phyloP scores from a whole-genome alignment of 371 early-diverging fungal genomes.

The Nosema muscidifuracis region DNA sequence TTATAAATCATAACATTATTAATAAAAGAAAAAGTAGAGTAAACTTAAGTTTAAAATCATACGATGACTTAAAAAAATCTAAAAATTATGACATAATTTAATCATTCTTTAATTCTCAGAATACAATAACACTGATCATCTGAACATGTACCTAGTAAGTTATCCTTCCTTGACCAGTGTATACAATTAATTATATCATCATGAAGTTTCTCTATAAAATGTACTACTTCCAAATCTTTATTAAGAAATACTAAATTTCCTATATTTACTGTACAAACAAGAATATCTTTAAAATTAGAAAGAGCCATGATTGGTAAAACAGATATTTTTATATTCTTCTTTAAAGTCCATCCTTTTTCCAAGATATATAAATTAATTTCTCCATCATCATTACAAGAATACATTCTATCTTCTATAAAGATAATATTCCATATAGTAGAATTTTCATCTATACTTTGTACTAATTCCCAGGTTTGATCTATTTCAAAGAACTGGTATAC shows the following conservation, averaged over 20 bases:
- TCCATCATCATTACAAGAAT: conserved; percentile 43
- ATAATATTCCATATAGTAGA: conserved; percentile 50
- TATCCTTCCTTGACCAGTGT: not conserved
- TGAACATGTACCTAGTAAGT: not conserved
- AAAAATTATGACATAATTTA: no score
- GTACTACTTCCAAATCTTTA: not conserved
- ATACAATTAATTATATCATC: conserved; percentile 23
- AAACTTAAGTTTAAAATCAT: no score
- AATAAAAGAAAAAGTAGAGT: no score
- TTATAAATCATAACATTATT: no score
- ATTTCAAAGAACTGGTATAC: conserved; percentile 45
- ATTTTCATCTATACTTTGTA: conserved; percentile 38
- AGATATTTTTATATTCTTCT: conserved; percentile 6
- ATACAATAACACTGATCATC: conserved; percentile 5
- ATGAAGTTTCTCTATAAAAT: conserved; percentile 17
- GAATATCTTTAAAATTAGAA: conserved; percentile 5
- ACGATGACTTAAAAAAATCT: no score
- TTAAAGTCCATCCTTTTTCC: conserved; percentile 31
- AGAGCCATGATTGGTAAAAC: conserved; percentile 30
- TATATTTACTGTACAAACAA: conserved; percentile 13
- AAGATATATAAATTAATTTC: conserved; percentile 30
- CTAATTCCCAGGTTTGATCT: conserved; percentile 42
- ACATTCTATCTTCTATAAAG: conserved; percentile 29
- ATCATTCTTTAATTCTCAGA: not conserved
- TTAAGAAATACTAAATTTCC: conserved; percentile 28